Percentiles rank a stretch among this genome's conserved stretches.
Conservation (phyloP, 495 filamentous ascomycete genomes). For the Cercophora newfieldiana region DNA sequence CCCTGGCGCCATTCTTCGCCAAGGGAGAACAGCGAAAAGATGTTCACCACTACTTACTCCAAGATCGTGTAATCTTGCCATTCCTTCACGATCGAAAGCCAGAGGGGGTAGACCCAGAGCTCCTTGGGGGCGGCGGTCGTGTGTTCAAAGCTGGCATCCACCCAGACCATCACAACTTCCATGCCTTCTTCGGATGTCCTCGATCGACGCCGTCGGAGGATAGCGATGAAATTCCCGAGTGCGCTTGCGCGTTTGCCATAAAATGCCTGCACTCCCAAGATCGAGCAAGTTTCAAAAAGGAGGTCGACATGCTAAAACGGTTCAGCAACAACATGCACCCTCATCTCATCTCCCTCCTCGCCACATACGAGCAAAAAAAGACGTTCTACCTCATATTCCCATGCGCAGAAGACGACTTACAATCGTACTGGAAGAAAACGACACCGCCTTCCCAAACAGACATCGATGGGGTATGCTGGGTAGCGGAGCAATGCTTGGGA, state of each 20-base stretch:
- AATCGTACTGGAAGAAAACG: slow-evolving; percentile 20
- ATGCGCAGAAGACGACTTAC: slow-evolving; percentile 24
- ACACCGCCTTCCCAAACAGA: background rate
- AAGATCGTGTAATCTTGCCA: slow-evolving; percentile 8
- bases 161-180: slow-evolving; percentile 24
- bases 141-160: slow-evolving; percentile 20
- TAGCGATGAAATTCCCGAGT: background rate
- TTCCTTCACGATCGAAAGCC: slow-evolving; percentile 9
- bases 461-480: slow-evolving; percentile 10
- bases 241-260: slow-evolving; percentile 20
- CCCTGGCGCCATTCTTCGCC: slow-evolving; percentile 18
- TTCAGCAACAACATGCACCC: slow-evolving; percentile 20
- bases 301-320: slow-evolving; percentile 26
- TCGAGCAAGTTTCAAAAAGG: slow-evolving; percentile 18
- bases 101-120: background rate
- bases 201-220: background rate
- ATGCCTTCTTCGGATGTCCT: slow-evolving; percentile 1
- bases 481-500: slow-evolving; percentile 28
- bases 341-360: slow-evolving; percentile 29
- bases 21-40: background rate
- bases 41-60: slow-evolving; percentile 12
- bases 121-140: slow-evolving; percentile 12
- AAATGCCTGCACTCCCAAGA: slow-evolving; percentile 21
- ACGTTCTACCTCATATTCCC: slow-evolving; percentile 30
- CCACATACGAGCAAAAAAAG: slow-evolving; percentile 21